Conservation (phyloP, 148 eudicot species). For the Fagopyrum tataricum region DNA sequence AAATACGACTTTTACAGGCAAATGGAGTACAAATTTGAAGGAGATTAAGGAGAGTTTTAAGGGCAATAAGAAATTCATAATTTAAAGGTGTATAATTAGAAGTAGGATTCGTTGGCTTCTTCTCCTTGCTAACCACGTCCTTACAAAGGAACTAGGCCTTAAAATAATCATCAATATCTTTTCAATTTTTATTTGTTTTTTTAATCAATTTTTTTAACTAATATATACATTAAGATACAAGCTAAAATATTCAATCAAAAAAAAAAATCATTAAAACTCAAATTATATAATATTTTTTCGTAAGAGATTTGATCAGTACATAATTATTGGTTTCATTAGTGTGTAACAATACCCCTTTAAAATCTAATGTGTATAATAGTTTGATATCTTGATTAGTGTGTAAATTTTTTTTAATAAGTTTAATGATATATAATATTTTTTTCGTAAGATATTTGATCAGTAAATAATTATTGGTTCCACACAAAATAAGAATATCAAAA, state of each 20-base stretch:
- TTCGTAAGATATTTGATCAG: neutral
- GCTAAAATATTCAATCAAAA: too few relatives aligned
- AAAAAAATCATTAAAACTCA: too few relatives aligned
- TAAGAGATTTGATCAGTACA: neutral
- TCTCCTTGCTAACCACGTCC: slow-evolving; percentile 4
- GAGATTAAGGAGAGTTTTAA: slow-evolving; percentile 4
- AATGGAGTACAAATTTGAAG: neutral
- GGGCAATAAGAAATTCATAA: neutral
- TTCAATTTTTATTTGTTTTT: neutral
- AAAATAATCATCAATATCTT: neutral
- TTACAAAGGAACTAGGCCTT: neutral
- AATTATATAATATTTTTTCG: neutral
- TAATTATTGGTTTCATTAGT: neutral
- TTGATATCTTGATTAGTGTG: too few relatives aligned
- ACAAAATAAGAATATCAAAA: too few relatives aligned
- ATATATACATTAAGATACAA: too few relatives aligned
- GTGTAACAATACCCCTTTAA: neutral
- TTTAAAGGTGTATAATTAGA: slow-evolving; percentile 1
- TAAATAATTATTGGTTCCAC: neutral
- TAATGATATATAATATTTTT: neutral
- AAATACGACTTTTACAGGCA: neutral
- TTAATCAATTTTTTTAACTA: too few relatives aligned
- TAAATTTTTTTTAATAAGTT: too few relatives aligned
- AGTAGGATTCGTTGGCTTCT: neutral
- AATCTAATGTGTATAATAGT: too few relatives aligned